Evolutionary conservation across 768 basidiomycete species (phyloP), one percentile per base, ranked within the genome.

Genomic region (Lactarius deliciosus): DNA sequence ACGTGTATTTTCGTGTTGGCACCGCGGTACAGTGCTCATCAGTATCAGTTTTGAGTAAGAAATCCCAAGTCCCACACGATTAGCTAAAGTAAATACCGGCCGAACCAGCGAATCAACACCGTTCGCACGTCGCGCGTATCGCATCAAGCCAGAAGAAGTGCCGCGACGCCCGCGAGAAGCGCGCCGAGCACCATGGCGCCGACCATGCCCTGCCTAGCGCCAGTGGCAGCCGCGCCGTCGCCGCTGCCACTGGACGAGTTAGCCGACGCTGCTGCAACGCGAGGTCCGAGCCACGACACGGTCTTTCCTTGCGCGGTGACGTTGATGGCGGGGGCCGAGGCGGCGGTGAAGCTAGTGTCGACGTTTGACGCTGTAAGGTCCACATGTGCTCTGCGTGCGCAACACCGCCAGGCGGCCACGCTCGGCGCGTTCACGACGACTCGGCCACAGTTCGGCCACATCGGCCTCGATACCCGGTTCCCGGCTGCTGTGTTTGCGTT

Each of bases 261-360:
- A 1, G 10, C 11, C 11, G 45, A 38, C 45, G 0, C 13, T n/a
- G 63, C 57, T 25, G 63, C 61, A 8, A 10, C 36, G 13, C 57
- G 57, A 15, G 59, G 36, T 34, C 69, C 69, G 2, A n/a, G 2
- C n/a, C n/a, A n/a, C n/a, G n/a, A n/a, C n/a, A n/a, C 43, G 28
- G 69, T 70, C 72, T 67, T 2, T 16, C 71, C 72, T 22, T 61
- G 58, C 50, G 76, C 74, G 11, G 79, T 75, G 61, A 83, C 72
- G 73, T 84, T 79, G 34, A 81, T n/a, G n/a, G n/a, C n/a, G 78
- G 20, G 32, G 81, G 78, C n/a, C 13, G 20, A n/a, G n/a, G 30
- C 58, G 20, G 57, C 32, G n/a, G 76, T 82, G 63, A 83, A 65
- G 50, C 69, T 71, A 57, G 50, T 64, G 74, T 83, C 75, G 59